Conservation (phyloP, 768 basidiomycete genomes). For the Trichaptum fuscoviolaceum region DNA sequence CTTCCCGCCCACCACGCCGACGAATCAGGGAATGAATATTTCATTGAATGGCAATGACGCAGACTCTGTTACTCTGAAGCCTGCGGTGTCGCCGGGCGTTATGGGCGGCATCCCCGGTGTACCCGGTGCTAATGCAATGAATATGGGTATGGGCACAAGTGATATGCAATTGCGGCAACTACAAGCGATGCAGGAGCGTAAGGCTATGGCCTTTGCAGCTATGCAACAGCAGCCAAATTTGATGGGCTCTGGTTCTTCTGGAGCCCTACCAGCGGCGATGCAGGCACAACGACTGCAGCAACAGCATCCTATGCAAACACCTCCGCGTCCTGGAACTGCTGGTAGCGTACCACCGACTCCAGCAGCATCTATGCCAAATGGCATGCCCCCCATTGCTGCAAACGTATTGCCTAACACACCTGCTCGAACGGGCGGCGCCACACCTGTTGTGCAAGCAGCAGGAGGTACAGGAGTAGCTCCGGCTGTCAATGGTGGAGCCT, state of each 20-base stretch:
- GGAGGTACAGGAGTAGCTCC: constrained; percentile 18
- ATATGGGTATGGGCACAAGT: neutral
- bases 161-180: neutral
- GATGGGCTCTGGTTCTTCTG: neutral
- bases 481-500: constrained; percentile 10
- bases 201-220: neutral
- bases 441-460: constrained; percentile 17
- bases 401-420: constrained; percentile 19
- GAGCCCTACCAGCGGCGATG: neutral
- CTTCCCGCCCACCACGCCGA: constrained; percentile 2
- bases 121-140: neutral
- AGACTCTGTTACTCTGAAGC: no score
- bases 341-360: neutral
- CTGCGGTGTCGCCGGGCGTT: constrained; percentile 14
- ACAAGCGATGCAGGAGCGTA: constrained; percentile 2
- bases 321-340: neutral
- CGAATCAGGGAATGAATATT: neutral
- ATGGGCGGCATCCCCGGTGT: constrained; percentile 14
- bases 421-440: constrained; percentile 11
- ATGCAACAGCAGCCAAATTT: neutral
- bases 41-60: neutral
- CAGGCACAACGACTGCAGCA: neutral
- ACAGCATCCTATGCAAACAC: neutral
- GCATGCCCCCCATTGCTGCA: neutral
- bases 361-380: no score